Conservation (phyloP, 1,284 basidiomycete genomes). For the Marasmius sp. region DNA sequence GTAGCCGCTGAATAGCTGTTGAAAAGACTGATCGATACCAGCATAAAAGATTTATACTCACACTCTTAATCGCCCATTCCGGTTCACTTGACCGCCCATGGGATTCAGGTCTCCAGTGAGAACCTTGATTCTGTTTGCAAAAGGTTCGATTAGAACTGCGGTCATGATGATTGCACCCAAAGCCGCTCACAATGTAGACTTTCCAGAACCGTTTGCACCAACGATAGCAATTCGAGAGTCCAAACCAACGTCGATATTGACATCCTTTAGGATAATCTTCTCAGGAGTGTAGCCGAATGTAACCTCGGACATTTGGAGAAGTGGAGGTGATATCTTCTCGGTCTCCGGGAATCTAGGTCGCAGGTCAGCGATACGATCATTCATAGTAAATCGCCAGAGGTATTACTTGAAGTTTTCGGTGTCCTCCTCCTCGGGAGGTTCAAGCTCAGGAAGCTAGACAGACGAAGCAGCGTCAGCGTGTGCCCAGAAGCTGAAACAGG, state of each 20-base stretch:
- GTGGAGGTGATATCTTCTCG: conserved; percentile 94
- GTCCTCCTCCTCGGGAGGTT: conserved; percentile 89
- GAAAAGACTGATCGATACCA: conserved; percentile 1
- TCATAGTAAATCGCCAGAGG: neutral
- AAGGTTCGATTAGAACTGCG: conserved; percentile 2
- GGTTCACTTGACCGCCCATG: conserved; percentile 78
- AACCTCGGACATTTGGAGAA: conserved; percentile 93
- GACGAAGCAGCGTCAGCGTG: neutral
- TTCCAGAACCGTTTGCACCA: conserved; percentile 81
- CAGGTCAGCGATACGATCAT: conserved; percentile 9
- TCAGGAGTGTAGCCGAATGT: conserved; percentile 90
- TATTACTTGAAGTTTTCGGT: conserved; percentile 83
- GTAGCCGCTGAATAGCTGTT: conserved; percentile 63
- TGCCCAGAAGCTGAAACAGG: neutral
- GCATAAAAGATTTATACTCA: conserved; percentile 31
- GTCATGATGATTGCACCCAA: neutral
- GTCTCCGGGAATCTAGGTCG: conserved; percentile 78
- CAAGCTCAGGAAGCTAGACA: conserved; percentile 80
- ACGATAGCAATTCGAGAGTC: conserved; percentile 92
- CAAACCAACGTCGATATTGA: conserved; percentile 90
- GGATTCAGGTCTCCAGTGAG: conserved; percentile 91
- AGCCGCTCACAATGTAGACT: conserved; percentile 67
- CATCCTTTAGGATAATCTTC: conserved; percentile 74
- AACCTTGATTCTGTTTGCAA: conserved; percentile 76
- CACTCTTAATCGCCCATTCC: conserved; percentile 91